Conservation (phyloP, 768 basidiomycete genomes). For the Calocybe gangraenosa region DNA sequence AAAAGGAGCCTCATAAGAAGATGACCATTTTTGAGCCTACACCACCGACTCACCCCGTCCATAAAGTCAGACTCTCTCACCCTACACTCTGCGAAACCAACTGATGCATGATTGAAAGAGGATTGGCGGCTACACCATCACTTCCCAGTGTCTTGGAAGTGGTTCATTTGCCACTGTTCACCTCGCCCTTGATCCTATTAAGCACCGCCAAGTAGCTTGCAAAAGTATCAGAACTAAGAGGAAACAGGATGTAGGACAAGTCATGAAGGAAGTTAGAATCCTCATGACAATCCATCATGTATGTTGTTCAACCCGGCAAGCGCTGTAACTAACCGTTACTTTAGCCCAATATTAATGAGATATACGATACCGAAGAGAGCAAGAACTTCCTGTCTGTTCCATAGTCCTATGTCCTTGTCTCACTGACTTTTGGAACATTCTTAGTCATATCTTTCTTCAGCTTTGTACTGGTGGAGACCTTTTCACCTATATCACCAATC, state of each 20-base stretch:
- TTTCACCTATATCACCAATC: slow-evolving; percentile 77
- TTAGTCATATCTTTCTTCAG: slow-evolving; percentile 79
- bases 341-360: slow-evolving; percentile 79
- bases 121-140: slow-evolving; percentile 68
- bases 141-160: slow-evolving; percentile 73
- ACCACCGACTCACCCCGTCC: slow-evolving; percentile 46
- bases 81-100: not conserved
- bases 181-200: slow-evolving; percentile 62
- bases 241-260: slow-evolving; percentile 51
- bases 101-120: slow-evolving; percentile 23
- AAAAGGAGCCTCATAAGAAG: slow-evolving; percentile 50
- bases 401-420: not conserved
- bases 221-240: slow-evolving; percentile 72
- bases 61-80: slow-evolving; percentile 42
- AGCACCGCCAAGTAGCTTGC: slow-evolving; percentile 74
- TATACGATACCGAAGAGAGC: slow-evolving; percentile 65
- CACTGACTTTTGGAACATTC: not conserved
- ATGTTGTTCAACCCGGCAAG: slow-evolving; percentile 16
- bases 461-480: slow-evolving; percentile 84
- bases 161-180: slow-evolving; percentile 84
- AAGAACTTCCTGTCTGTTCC: slow-evolving; percentile 51
- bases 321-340: not conserved
- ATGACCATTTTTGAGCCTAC: slow-evolving; percentile 57
- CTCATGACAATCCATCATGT: slow-evolving; percentile 71
- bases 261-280: slow-evolving; percentile 78